Conservation (phyloP, 2,329 filamentous ascomycete genomes). For the Penicillium polonicum region DNA sequence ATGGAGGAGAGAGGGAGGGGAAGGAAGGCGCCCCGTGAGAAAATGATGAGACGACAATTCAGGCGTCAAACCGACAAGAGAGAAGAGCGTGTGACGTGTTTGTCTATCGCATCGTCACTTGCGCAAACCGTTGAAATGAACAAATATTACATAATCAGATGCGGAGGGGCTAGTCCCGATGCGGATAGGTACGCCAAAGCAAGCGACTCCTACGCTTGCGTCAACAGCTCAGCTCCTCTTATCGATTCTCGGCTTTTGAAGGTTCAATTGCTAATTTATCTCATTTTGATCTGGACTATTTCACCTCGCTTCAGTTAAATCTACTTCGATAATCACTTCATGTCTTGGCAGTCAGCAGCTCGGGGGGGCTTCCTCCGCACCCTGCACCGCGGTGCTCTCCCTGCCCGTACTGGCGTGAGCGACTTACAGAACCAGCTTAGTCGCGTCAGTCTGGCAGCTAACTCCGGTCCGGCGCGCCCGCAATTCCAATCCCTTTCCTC, state of each 20-base stretch:
- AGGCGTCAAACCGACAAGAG: neutral
- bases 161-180: constrained; percentile 14
- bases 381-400: constrained; percentile 26
- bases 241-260: neutral
- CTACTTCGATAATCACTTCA: constrained; percentile 11
- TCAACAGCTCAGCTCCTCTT: constrained; percentile 22
- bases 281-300: neutral
- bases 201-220: constrained; percentile 32
- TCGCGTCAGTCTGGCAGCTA: constrained; percentile 26
- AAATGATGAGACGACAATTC: neutral
- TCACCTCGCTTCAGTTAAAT: neutral
- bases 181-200: constrained; percentile 26
- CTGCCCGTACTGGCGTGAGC: constrained; percentile 29
- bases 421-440: constrained; percentile 29
- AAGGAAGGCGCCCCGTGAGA: neutral
- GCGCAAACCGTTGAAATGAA: neutral
- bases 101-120: constrained; percentile 1
- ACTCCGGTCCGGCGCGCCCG: constrained; percentile 14
- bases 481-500: constrained; percentile 13
- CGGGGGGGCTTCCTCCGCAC: constrained; percentile 34
- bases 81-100: neutral
- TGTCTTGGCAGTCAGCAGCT: constrained; percentile 35
- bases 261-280: neutral
- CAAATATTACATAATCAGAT: neutral
- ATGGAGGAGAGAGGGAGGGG: constrained; percentile 8